These are phyloP conservation scores for Pichia exigua DNA, from an alignment of 805 yeast genomes.

Conservation along the genomic window DNA sequence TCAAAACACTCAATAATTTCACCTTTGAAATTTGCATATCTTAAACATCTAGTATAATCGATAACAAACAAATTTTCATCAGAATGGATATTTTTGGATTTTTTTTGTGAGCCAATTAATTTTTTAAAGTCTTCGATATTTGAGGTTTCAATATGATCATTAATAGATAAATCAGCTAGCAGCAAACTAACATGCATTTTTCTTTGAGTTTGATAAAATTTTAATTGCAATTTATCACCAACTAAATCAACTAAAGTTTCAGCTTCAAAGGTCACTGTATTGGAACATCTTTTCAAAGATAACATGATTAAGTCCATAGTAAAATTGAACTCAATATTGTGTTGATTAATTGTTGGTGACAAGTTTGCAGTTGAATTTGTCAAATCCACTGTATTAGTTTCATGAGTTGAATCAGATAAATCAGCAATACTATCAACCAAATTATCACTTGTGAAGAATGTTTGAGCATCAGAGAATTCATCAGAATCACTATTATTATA, in stretches of 20 bases:
- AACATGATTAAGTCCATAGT: conserved; percentile 56
- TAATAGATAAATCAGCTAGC: conserved; percentile 58
- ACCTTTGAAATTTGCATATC: conserved; percentile 48
- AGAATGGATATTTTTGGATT: conserved; percentile 27
- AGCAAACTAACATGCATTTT: conserved; percentile 60
- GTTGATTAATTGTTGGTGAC: conserved; percentile 35
- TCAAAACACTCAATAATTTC: conserved; percentile 63
- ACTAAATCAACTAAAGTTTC: conserved; percentile 65
- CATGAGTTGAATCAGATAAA: not conserved
- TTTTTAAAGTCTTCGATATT: conserved; percentile 58
- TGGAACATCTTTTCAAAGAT: conserved; percentile 59
- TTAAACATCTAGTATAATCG: conserved; percentile 48
- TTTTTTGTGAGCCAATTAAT: conserved; percentile 56
- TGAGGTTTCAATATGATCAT: conserved; percentile 64
- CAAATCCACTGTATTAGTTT: not conserved
- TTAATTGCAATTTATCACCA: conserved; percentile 56
- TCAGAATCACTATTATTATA: not conserved
- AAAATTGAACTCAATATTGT: conserved; percentile 63
- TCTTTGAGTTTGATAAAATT: conserved; percentile 49
- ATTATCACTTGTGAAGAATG: not conserved
- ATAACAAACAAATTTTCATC: conserved; percentile 50
- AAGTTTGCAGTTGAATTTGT: not conserved
- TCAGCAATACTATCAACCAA: not conserved
- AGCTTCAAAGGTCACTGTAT: conserved; percentile 50
- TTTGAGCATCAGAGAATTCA: not conserved